Evolutionary conservation across 106 monocot species (phyloP), one percentile per base, ranked within the genome.

Genomic region (Dendrobium officinale): DNA sequence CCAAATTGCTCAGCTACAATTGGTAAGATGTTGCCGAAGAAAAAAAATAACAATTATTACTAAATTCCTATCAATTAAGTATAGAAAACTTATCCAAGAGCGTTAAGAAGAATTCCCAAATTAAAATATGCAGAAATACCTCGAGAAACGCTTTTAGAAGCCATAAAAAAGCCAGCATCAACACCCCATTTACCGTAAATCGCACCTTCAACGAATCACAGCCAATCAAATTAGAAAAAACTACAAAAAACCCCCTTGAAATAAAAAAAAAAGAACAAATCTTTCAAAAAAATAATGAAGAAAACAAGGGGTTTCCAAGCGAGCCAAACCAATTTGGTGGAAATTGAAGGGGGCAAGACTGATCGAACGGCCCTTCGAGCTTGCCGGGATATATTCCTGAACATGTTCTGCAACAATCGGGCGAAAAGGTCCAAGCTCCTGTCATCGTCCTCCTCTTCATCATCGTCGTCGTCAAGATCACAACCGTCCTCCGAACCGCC

Each of bases 111-210:
- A 70, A 37, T 31, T 33, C 26, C 68, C 16, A 6, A 37, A 37
- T 4, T 0, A 70, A 70, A 70, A 16, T 66, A 76, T 42, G 49
- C 48, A 76, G 11, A 58, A 70, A 79, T 85, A 99, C 98, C 95
- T 99, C 98, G 79, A 99, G 92, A 59, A 99, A 88, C 26, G 92
- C 95, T 84, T 95, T 95, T 9, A 95, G 82, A 83, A 93, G 91
- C 98, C 98, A 99, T 26, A 99, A 73, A 68, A 87, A 95, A 4
- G 92, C 85, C 78, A 99, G 87, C 67, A 99, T 85, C 70, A 99
- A 61, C 19, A 89, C 84, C 64, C 98, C 98, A 84, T 99, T 88
- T 6, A 99, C 98, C 22, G 95, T 87, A 82, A 99, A 99, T 17
- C 86, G 68, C 47, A 99, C 98, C 98, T 99, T 78, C 13, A 58